Conservation (phyloP, 2,329 filamentous ascomycete species). For the Cladobotryum mycophilum region DNA sequence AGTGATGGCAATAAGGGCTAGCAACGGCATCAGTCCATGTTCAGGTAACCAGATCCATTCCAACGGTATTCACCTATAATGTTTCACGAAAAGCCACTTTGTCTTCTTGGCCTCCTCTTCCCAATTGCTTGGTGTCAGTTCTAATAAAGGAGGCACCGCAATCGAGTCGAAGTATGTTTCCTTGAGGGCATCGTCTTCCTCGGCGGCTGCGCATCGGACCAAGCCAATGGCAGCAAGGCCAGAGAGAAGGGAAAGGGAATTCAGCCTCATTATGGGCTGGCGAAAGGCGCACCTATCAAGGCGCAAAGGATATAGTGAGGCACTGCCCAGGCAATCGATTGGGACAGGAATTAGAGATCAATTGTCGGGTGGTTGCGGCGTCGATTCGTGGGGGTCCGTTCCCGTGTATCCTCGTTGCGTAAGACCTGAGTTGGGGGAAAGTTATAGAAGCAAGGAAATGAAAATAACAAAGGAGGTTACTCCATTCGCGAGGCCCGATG, state of each 20-base stretch:
- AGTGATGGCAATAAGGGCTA: slow-evolving; percentile 64
- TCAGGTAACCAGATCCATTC: too few species aligned
- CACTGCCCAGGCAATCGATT: not conserved
- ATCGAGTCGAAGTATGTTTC: slow-evolving; percentile 60
- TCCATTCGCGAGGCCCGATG: slow-evolving; percentile 5
- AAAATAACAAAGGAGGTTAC: not conserved
- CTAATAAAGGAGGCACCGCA: slow-evolving; percentile 57
- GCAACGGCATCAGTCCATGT: not conserved
- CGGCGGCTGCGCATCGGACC: slow-evolving; percentile 8
- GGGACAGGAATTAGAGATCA: not conserved
- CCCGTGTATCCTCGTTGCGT: not conserved
- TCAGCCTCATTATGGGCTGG: slow-evolving; percentile 27
- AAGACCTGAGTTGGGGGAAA: not conserved
- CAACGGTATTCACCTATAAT: slow-evolving; percentile 52
- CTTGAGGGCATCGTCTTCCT: slow-evolving; percentile 28
- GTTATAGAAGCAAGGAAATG: not conserved
- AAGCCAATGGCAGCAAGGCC: slow-evolving; percentile 30
- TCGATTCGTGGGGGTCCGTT: not conserved
- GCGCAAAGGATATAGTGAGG: not conserved
- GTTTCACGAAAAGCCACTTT: slow-evolving; percentile 53
- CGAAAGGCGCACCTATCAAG: not conserved
- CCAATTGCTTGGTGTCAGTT: slow-evolving; percentile 53
- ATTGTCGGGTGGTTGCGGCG: not conserved
- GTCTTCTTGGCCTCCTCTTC: slow-evolving; percentile 48
- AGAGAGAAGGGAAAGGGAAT: slow-evolving; percentile 40